These are phyloP conservation scores for Solanum tarijense DNA, from an alignment of 257 asterid species.

Conservation along the genomic window DNA sequence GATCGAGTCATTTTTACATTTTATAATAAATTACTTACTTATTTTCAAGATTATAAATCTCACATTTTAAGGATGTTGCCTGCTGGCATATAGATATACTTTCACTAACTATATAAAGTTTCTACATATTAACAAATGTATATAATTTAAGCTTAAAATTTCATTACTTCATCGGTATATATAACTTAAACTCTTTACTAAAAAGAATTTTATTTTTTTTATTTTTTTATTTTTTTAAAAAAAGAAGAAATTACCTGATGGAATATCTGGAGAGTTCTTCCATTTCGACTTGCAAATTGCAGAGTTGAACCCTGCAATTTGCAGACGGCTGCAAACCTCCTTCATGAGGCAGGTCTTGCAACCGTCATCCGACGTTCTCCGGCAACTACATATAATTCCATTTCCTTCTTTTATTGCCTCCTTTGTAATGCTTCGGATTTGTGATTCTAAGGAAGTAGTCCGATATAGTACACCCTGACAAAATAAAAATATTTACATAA, in stretches of 20 bases:
- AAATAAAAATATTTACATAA: neutral
- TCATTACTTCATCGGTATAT: neutral
- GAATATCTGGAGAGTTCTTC: conserved; percentile 59
- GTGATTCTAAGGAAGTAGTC: conserved; percentile 62
- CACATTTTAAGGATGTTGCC: neutral
- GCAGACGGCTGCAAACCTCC: conserved; percentile 55
- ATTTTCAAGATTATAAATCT: neutral
- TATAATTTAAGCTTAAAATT: neutral
- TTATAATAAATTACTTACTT: neutral
- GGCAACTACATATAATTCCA: conserved; percentile 29
- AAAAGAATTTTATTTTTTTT: neutral
- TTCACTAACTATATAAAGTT: neutral
- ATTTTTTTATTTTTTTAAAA: neutral
- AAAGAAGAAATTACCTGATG: conserved; percentile 46
- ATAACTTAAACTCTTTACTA: neutral
- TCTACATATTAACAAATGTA: neutral
- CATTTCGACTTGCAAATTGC: conserved; percentile 92
- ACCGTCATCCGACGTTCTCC: conserved; percentile 13
- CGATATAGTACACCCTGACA: conserved; percentile 33
- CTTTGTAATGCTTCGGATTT: conserved; percentile 42
- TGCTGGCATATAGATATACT: neutral
- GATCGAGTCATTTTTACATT: neutral
- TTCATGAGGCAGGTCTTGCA: conserved; percentile 78
- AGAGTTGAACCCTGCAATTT: conserved; percentile 46
- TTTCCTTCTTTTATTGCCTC: conserved; percentile 46